Evolutionary conservation across 148 eudicot genomes (phyloP).

Genomic region (Drosera capensis): DNA sequence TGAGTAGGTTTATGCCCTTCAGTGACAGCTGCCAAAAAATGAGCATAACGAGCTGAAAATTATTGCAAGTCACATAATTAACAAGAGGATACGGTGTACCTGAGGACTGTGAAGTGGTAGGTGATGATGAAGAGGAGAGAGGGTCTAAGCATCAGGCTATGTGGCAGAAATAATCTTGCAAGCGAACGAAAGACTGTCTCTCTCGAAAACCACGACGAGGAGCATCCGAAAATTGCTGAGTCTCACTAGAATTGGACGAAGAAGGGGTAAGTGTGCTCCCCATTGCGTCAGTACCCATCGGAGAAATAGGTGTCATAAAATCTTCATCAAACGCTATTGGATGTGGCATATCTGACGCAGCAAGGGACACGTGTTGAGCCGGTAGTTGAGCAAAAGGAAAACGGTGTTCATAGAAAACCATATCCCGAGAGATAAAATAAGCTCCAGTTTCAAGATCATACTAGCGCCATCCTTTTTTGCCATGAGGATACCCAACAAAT

Average conservation of each 20-base stretch:
- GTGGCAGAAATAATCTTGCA: background rate
- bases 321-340: background rate
- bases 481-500: background rate
- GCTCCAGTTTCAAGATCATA: background rate
- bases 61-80: background rate
- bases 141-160: background rate
- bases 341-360: background rate
- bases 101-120: background rate
- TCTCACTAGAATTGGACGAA: background rate
- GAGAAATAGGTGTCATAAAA: too few relatives aligned
- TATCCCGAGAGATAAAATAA: slow-evolving; percentile 2
- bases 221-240: background rate
- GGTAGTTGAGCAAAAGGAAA: background rate
- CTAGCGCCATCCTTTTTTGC: background rate
- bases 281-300: too few relatives aligned
- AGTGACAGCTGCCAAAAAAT: background rate
- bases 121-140: background rate
- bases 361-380: background rate
- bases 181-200: background rate
- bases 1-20: background rate
- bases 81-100: background rate
- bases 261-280: too few relatives aligned
- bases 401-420: background rate
- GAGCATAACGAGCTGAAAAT: background rate
- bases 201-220: background rate